These are phyloP conservation scores for Astrothelium subdiscretum DNA, from an alignment of 495 filamentous ascomycete species.

Conservation along the genomic window DNA sequence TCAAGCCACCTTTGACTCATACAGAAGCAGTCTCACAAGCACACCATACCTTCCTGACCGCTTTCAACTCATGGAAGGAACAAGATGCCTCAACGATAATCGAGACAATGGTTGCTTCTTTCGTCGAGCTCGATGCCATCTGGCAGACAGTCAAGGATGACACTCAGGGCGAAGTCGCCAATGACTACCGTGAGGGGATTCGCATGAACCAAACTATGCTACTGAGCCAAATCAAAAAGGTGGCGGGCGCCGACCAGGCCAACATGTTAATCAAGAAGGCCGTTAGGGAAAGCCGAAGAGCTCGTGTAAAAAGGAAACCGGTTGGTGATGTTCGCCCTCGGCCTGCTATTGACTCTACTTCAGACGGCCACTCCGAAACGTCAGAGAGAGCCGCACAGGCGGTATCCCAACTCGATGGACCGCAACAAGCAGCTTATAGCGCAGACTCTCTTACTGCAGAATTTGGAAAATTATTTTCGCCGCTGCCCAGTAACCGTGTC, in stretches of 20 bases:
- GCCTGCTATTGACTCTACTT: conserved; percentile 29
- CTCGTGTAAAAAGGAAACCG: conserved; percentile 55
- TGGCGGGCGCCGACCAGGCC: conserved; percentile 73
- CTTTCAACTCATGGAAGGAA: conserved; percentile 91
- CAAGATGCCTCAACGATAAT: conserved; percentile 81
- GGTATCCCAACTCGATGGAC: conserved; percentile 7
- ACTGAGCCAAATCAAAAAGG: conserved; percentile 75
- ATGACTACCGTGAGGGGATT: conserved; percentile 86
- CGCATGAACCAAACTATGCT: conserved; percentile 85
- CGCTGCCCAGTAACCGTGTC: conserved; percentile 72
- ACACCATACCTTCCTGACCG: conserved; percentile 76
- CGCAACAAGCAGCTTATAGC: neutral
- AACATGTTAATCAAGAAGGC: conserved; percentile 73
- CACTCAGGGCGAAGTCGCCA: conserved; percentile 68
- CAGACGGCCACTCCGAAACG: neutral
- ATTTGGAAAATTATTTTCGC: conserved; percentile 39
- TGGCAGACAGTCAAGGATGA: conserved; percentile 95
- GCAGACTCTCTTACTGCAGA: neutral
- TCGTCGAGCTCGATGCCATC: conserved; percentile 88
- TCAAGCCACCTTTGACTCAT: conserved; percentile 29
- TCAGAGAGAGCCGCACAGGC: neutral
- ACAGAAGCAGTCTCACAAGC: conserved; percentile 51
- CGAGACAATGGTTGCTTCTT: conserved; percentile 91
- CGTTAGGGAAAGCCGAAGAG: conserved; percentile 65
- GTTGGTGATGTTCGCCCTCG: conserved; percentile 60